Percentiles rank a stretch among this genome's conserved stretches.
Evolutionary conservation across 1,139 yeast species (phyloP).

Genomic region (Nakaseomyces sp.): DNA sequence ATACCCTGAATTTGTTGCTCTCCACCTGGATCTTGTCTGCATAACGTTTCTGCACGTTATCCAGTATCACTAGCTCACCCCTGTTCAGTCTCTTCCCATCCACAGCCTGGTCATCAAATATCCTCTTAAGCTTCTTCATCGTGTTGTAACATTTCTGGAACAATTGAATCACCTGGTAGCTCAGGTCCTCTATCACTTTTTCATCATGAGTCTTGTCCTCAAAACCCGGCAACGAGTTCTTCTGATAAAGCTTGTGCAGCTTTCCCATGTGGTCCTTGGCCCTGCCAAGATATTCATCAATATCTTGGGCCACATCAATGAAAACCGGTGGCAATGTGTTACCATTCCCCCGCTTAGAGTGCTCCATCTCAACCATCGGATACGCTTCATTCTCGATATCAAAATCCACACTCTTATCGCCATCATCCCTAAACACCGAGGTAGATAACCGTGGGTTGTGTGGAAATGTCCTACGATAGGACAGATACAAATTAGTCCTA

Average conservation of each 20-base stretch:
- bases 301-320: constrained; percentile 61
- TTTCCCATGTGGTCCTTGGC: constrained; percentile 43
- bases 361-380: constrained; percentile 10
- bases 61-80: constrained; percentile 57
- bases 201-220: constrained; percentile 63
- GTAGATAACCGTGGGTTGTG: constrained; percentile 32
- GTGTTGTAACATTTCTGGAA: constrained; percentile 71
- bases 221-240: constrained; percentile 78
- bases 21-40: constrained; percentile 77
- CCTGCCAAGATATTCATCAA: constrained; percentile 50
- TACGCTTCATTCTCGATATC: constrained; percentile 5
- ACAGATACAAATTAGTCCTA: constrained; percentile 59
- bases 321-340: constrained; percentile 65
- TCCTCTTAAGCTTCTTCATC: constrained; percentile 56
- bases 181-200: constrained; percentile 68
- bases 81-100: constrained; percentile 29
- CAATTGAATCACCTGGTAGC: constrained; percentile 60
- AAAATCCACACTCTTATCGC: constrained; percentile 12
- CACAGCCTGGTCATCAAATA: constrained; percentile 32
- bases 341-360: constrained; percentile 35
- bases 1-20: constrained; percentile 68
- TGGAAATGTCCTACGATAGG: constrained; percentile 66
- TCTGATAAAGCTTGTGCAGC: constrained; percentile 62
- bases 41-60: constrained; percentile 72
- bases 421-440: constrained; percentile 10